Conservation (phyloP, 352 stramenopile genomes). For the Phytophthora sojae region DNA sequence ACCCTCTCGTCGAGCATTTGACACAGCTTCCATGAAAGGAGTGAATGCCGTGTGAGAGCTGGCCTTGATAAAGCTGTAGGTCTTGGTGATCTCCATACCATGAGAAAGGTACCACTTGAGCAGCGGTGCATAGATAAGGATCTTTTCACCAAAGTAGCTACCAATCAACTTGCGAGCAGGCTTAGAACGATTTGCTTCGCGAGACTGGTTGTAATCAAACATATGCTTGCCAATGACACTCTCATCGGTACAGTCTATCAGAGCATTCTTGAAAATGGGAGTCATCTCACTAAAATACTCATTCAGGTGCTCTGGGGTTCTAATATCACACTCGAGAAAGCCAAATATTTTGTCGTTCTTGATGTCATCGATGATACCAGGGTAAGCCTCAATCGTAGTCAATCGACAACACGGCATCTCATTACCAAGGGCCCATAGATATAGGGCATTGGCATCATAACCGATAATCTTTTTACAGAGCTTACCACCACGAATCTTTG, state of each 20-base stretch:
- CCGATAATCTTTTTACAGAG: slow-evolving; percentile 20
- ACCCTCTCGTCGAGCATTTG: slow-evolving; percentile 32
- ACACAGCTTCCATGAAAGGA: slow-evolving; percentile 28
- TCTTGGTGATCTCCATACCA: slow-evolving; percentile 35
- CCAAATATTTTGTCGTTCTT: background rate
- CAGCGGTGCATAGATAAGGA: slow-evolving; percentile 42
- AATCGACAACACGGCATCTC: slow-evolving; percentile 44
- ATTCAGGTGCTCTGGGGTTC: background rate
- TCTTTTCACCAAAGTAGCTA: slow-evolving; percentile 43
- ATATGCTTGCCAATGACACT: slow-evolving; percentile 2
- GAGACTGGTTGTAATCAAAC: background rate
- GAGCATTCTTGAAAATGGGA: slow-evolving; percentile 27
- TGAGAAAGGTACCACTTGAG: slow-evolving; percentile 49
- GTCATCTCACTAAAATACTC: slow-evolving; percentile 9
- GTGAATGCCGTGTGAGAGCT: slow-evolving; percentile 22
- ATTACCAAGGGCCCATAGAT: background rate
- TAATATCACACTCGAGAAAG: background rate
- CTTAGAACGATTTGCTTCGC: slow-evolving; percentile 18
- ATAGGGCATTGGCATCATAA: slow-evolving; percentile 19
- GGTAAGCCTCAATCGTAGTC: slow-evolving; percentile 1
- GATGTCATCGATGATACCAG: slow-evolving; percentile 26
- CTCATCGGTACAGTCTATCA: background rate
- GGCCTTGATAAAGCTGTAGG: slow-evolving; percentile 38
- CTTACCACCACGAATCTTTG: slow-evolving; percentile 15
- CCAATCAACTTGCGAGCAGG: slow-evolving; percentile 33